phyloP scores from a whole-genome alignment of 345 rosid genomes.

The Brassica rapa region DNA sequence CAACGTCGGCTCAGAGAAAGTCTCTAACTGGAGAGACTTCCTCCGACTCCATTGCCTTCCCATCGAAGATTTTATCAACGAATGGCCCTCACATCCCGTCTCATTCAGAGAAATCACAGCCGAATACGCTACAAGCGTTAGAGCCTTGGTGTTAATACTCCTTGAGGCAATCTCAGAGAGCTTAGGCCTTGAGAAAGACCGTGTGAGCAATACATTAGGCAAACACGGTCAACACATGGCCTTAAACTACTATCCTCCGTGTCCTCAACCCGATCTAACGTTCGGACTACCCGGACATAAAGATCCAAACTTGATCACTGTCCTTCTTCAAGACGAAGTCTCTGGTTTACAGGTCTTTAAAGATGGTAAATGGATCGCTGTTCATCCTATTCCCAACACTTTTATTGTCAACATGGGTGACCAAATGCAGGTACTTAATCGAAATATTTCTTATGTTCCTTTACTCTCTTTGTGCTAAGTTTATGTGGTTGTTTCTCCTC shows the following conservation, averaged over 20 bases:
- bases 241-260: constrained; percentile 75
- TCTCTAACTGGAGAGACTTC: constrained; percentile 85
- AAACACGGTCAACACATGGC: constrained; percentile 84
- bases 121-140: constrained; percentile 54
- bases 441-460: not conserved
- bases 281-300: constrained; percentile 75
- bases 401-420: constrained; percentile 72
- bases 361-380: constrained; percentile 66
- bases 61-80: constrained; percentile 54
- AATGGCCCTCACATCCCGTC: constrained; percentile 80
- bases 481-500: not conserved
- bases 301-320: constrained; percentile 66
- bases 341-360: constrained; percentile 69
- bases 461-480: not conserved
- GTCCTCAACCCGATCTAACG: constrained; percentile 75
- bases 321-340: constrained; percentile 75
- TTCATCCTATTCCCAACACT: constrained; percentile 63
- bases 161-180: constrained; percentile 81
- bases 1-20: constrained; percentile 59
- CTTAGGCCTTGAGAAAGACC: constrained; percentile 52
- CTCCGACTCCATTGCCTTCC: constrained; percentile 79
- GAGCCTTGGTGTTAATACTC: constrained; percentile 53
- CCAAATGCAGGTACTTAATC: constrained; percentile 59
- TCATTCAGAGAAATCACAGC: constrained; percentile 61
- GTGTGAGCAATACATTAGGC: constrained; percentile 43